phyloP scores from a whole-genome alignment of 108 stramenopile species.

The Stephanodiscus triporus region DNA sequence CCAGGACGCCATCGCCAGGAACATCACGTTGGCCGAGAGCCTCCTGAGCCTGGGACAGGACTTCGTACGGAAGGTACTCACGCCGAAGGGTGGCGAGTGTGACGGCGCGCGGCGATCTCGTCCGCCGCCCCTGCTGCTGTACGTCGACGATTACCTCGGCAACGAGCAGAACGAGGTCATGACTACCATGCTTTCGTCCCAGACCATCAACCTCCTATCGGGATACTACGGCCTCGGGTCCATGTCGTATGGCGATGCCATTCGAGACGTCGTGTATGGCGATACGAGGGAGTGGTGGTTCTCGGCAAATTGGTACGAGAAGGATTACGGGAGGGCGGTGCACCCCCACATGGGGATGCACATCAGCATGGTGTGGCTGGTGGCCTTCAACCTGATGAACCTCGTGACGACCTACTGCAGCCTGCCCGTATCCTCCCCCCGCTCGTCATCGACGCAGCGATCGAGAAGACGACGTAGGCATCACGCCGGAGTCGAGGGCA shows the following conservation, averaged over 20 bases:
- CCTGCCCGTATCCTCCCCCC: constrained; percentile 13
- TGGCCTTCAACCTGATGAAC: constrained; percentile 74
- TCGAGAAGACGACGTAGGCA: constrained; percentile 3
- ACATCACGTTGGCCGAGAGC: constrained; percentile 61
- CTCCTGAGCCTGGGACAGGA: constrained; percentile 69
- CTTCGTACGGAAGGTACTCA: constrained; percentile 61
- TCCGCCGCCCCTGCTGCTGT: constrained; percentile 64
- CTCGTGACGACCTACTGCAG: constrained; percentile 70
- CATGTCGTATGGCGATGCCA: constrained; percentile 74
- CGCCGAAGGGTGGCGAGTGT: constrained; percentile 37
- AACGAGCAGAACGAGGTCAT: constrained; percentile 74
- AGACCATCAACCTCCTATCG: constrained; percentile 61
- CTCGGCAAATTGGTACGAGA: constrained; percentile 61
- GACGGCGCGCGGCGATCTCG: constrained; percentile 9
- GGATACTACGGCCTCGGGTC: constrained; percentile 73
- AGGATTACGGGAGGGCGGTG: constrained; percentile 57
- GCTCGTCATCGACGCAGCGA: not conserved
- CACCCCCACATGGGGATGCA: constrained; percentile 86
- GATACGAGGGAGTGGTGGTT: constrained; percentile 72
- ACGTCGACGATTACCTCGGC: constrained; percentile 83
- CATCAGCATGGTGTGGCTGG: constrained; percentile 62
- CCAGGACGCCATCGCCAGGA: constrained; percentile 43
- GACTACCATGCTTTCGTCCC: constrained; percentile 61
- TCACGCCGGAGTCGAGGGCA: constrained; percentile 32
- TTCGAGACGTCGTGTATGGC: constrained; percentile 75